These are phyloP conservation scores for Ceratocystis variospora DNA, from an alignment of 2,329 filamentous ascomycete genomes.

Conservation along the genomic window DNA sequence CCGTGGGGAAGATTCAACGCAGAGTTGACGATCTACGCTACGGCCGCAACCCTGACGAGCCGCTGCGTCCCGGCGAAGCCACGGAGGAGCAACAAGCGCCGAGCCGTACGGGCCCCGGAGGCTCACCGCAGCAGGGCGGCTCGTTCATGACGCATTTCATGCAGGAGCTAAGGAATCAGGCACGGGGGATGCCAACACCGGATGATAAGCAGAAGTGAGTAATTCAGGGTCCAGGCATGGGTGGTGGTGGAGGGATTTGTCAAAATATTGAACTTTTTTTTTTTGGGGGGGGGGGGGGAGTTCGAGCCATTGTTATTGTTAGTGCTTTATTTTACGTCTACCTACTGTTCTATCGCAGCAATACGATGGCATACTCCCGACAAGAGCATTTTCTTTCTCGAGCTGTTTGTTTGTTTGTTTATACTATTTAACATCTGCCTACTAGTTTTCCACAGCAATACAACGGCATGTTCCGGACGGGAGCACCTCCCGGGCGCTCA, in stretches of 20 bases:
- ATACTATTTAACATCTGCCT: too few species aligned
- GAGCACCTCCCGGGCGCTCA: too few species aligned
- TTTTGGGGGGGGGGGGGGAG: too few species aligned
- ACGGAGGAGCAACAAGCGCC: slow-evolving; percentile 27
- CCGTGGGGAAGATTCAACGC: slow-evolving; percentile 39
- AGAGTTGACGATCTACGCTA: slow-evolving; percentile 35
- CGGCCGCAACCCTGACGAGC: slow-evolving; percentile 38
- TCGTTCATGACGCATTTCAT: slow-evolving; percentile 36
- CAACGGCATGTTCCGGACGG: too few species aligned
- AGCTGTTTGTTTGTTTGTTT: too few species aligned
- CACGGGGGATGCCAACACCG: slow-evolving; percentile 18
- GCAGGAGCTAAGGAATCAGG: slow-evolving; percentile 39
- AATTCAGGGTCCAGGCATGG: too few species aligned
- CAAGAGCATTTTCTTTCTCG: too few species aligned
- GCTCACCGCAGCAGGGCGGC: slow-evolving; percentile 22
- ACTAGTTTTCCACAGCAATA: too few species aligned
- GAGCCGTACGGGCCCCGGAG: slow-evolving; percentile 35
- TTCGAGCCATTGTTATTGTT: too few species aligned
- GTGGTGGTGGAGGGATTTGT: not conserved
- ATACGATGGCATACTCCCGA: too few species aligned
- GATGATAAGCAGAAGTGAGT: slow-evolving; percentile 1
- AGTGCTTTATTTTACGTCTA: too few species aligned
- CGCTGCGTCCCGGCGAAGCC: slow-evolving; percentile 38
- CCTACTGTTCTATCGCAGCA: too few species aligned
- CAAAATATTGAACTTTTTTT: not conserved